Evolutionary conservation across 2,329 filamentous ascomycete genomes (phyloP).

Genomic region (Immersiporthe knoxdaviesiana): DNA sequence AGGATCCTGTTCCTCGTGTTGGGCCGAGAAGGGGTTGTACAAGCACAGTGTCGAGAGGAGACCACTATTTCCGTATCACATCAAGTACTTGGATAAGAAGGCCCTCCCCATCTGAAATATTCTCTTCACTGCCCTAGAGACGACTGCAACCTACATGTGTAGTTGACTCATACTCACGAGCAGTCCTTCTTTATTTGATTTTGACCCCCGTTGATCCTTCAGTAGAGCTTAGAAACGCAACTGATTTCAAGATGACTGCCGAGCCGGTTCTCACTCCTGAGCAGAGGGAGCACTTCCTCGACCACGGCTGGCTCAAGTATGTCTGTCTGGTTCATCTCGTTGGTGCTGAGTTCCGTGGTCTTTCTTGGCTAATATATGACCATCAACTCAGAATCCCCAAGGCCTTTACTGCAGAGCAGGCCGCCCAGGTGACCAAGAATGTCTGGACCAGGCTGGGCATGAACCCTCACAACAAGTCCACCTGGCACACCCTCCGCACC

Average conservation of each 20-base stretch:
- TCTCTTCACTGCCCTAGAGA: background rate
- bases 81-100: no score
- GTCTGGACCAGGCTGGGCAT: conserved; percentile 70
- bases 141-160: background rate
- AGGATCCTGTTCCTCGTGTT: conserved; percentile 4
- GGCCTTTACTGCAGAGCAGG: conserved; percentile 45
- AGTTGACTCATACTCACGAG: background rate
- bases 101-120: background rate
- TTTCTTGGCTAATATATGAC: conserved; percentile 29
- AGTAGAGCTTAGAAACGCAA: background rate
- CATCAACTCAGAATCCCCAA: conserved; percentile 35
- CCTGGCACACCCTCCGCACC: conserved; percentile 64
- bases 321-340: conserved; percentile 3
- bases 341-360: no score
- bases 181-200: no score
- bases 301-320: conserved; percentile 46
- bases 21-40: background rate
- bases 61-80: no score
- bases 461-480: conserved; percentile 64
- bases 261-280: conserved; percentile 40
- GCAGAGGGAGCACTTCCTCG: conserved; percentile 47
- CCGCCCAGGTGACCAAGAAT: conserved; percentile 41
- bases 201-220: no score
- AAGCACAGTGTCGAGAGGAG: background rate
- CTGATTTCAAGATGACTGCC: conserved; percentile 19